Evolutionary conservation across 805 yeast genomes (phyloP), one percentile per base, ranked within the genome.

Genomic region (Danielozyma ontarioensis): DNA sequence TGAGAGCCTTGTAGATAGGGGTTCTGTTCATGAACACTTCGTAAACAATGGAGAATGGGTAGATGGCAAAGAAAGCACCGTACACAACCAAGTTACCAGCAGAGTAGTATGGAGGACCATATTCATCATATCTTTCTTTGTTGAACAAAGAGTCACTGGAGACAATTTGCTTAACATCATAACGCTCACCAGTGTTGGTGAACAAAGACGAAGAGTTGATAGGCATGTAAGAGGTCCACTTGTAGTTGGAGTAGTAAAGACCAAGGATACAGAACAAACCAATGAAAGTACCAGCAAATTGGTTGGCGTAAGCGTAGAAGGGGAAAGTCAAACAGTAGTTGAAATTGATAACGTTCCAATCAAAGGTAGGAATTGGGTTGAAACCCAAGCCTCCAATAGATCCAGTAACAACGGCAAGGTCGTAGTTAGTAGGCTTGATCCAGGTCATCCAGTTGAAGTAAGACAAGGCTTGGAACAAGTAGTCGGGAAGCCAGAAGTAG

Each of bases 401-500:
- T 17, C 83, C 81, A 10, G 78, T 70, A n/a, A 76, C 51, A 5
- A 53, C 46, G 12, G 74, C 73, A 33, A 76, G 50, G 42, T 67
- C 64, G 37, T 66, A 57, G 47, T 72, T 74, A 25, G 64, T 39
- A 11, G 80, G 81, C 4, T 56, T 53, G 29, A 76, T 76, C 81
- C 82, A 77, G 3, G 74, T 64, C 44, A 73, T 63, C 83, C 83
- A 78, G 44, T 67, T 64, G 53, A 70, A 70, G 3, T 55, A 46
- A 4, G 69, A 65, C 8, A 71, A 46, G 3, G 71, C 72, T 12
- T 45, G 39, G 44, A 70, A 67, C 7, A 69, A 27, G 39, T 63
- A 70, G 34, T 62, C 46, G 22, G 76, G 76, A 15, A 71, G 15
- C 76, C 76, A 71, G 44, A 55, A 63, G 45, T 60, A 70, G 13